Conservation (phyloP, 495 filamentous ascomycete genomes). For the Neurospora sp. region DNA sequence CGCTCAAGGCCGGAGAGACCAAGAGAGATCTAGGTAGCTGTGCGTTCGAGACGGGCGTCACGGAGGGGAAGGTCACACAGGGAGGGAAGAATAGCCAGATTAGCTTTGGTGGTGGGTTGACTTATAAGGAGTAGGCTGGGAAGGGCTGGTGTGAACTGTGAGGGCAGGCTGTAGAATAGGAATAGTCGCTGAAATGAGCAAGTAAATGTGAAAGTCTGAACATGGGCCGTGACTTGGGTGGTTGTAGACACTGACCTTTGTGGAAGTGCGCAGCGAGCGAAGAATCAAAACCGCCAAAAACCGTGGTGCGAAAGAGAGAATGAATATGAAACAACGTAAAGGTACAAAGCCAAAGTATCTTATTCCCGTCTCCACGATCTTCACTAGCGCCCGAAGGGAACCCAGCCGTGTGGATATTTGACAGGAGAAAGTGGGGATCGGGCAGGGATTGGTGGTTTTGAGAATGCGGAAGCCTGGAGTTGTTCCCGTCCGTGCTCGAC, state of each 20-base stretch:
- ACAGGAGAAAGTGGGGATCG: not conserved
- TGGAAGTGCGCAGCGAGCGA: not conserved
- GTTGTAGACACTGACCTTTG: too few species aligned
- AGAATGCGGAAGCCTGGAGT: not conserved
- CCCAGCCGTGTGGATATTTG: not conserved
- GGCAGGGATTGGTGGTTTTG: not conserved
- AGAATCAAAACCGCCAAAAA: too few species aligned
- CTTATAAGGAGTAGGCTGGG: slow-evolving; percentile 33
- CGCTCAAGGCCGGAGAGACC: slow-evolving; percentile 31
- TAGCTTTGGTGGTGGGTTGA: slow-evolving; percentile 43
- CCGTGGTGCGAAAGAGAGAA: too few species aligned
- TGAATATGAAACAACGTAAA: not conserved
- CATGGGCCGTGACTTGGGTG: too few species aligned
- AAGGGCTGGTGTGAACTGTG: too few species aligned
- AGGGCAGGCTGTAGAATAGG: not conserved
- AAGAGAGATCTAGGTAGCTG: slow-evolving; percentile 67
- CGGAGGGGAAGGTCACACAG: slow-evolving; percentile 29
- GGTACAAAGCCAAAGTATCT: not conserved
- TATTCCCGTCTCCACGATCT: not conserved
- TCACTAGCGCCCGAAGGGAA: not conserved
- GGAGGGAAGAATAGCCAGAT: slow-evolving; percentile 35
- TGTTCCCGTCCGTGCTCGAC: not conserved
- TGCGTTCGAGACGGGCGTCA: slow-evolving; percentile 52
- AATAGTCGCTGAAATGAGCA: not conserved
- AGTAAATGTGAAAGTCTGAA: too few species aligned